A percentile compares a stretch with the other conserved stretches of the same genome.
Evolutionary conservation across 2,329 filamentous ascomycete genomes (phyloP).

Genomic region (Aspergillus nomiae): DNA sequence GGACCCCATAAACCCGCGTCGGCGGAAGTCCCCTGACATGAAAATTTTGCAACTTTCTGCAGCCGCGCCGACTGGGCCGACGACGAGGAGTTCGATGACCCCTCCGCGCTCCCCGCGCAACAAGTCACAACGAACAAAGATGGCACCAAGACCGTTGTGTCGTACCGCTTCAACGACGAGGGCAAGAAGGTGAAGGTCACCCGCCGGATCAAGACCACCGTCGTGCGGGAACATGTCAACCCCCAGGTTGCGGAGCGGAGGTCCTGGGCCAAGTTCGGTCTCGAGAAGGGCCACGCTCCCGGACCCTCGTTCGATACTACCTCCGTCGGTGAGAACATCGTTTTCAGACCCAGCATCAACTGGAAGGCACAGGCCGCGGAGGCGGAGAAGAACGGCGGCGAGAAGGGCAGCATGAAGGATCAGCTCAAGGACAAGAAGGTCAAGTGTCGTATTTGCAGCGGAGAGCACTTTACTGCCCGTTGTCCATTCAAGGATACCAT

Average conservation of each 20-base stretch:
- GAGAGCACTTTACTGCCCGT: conserved; percentile 98
- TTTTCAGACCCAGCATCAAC: conserved; percentile 89
- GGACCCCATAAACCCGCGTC: background rate
- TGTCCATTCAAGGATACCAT: conserved; percentile 99
- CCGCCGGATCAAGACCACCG: conserved; percentile 88
- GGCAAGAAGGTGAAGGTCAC: conserved; percentile 97
- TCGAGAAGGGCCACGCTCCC: conserved; percentile 77
- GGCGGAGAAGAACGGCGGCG: conserved; percentile 49
- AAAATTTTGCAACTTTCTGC: conserved; percentile 18
- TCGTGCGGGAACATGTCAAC: conserved; percentile 92
- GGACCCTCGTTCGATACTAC: conserved; percentile 90
- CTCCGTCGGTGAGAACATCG: conserved; percentile 94
- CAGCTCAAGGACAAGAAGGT: conserved; percentile 97
- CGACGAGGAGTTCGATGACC: conserved; percentile 81
- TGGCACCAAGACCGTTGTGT: conserved; percentile 93
- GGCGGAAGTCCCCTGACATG: conserved; percentile 17
- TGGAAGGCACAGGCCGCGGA: conserved; percentile 91
- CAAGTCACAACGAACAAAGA: conserved; percentile 97
- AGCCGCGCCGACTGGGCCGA: conserved; percentile 88
- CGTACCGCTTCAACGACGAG: conserved; percentile 86
- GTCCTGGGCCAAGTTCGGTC: conserved; percentile 89
- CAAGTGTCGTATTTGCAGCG: conserved; percentile 98
- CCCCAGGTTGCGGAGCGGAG: conserved; percentile 94
- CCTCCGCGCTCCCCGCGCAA: conserved; percentile 79
- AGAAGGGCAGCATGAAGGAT: conserved; percentile 66